A percentile compares a stretch with the other conserved stretches of the same genome.
Evolutionary conservation across 2,329 filamentous ascomycete species (phyloP).

Genomic region (Sporothrix variecibatus): DNA sequence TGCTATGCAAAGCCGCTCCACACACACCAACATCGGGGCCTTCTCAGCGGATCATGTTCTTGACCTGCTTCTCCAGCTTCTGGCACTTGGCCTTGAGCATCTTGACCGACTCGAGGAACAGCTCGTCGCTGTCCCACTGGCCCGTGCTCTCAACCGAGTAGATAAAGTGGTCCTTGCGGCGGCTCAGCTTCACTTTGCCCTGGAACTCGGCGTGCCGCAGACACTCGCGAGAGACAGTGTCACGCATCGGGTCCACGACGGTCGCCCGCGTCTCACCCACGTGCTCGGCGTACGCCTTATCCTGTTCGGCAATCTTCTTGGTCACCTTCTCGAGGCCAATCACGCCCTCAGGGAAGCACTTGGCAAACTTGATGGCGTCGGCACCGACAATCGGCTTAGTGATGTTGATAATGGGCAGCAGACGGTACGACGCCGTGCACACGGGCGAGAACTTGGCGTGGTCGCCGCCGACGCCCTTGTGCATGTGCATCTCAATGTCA

Average conservation of each 20-base stretch:
- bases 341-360: slow-evolving; percentile 87
- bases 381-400: slow-evolving; percentile 77
- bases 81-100: slow-evolving; percentile 83
- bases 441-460: slow-evolving; percentile 98
- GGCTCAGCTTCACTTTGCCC: slow-evolving; percentile 90
- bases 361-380: slow-evolving; percentile 85
- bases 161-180: slow-evolving; percentile 94
- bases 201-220: slow-evolving; percentile 90
- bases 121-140: slow-evolving; percentile 89
- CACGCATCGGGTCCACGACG: slow-evolving; percentile 83
- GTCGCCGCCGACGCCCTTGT: slow-evolving; percentile 91
- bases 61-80: slow-evolving; percentile 69
- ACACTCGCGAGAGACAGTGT: slow-evolving; percentile 92
- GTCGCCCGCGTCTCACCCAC: slow-evolving; percentile 85
- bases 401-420: slow-evolving; percentile 87
- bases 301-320: slow-evolving; percentile 61
- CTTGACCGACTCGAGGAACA: slow-evolving; percentile 88
- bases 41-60: slow-evolving; percentile 58
- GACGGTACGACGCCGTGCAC: slow-evolving; percentile 87
- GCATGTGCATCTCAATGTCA: slow-evolving; percentile 84
- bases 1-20: slow-evolving; percentile 12
- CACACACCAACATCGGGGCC: background rate
- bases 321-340: slow-evolving; percentile 77
- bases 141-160: slow-evolving; percentile 94
- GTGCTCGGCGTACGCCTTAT: slow-evolving; percentile 70